These are phyloP conservation scores for Penicillium fimorum DNA, from an alignment of 495 filamentous ascomycete genomes.

Conservation along the genomic window DNA sequence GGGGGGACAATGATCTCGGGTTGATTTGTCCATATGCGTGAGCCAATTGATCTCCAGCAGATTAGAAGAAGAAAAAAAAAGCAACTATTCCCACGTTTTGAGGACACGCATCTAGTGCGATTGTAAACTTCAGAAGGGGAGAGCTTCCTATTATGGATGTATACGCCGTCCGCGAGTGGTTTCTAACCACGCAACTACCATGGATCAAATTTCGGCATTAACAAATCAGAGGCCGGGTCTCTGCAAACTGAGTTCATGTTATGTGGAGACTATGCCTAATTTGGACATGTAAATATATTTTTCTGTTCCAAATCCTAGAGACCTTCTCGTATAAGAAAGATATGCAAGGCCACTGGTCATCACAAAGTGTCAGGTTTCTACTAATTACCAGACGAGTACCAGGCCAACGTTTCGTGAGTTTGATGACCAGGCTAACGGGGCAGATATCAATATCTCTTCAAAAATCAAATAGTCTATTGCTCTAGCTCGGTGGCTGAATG, in stretches of 20 bases:
- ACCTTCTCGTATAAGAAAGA: no score
- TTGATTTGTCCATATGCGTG: neutral
- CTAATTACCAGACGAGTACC: neutral
- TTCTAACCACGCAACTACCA: neutral
- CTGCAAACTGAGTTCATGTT: neutral
- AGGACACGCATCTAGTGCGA: neutral
- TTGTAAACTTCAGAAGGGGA: neutral
- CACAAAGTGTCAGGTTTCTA: neutral
- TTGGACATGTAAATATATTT: no score
- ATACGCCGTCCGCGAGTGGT: neutral
- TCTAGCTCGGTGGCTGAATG: neutral
- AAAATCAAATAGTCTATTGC: neutral
- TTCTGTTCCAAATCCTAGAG: no score
- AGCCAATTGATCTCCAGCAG: no score
- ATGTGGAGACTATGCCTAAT: neutral
- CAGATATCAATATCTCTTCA: neutral
- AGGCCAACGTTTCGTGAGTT: neutral
- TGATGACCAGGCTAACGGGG: neutral
- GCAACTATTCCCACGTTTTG: neutral
- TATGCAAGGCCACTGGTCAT: neutral
- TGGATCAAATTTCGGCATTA: neutral
- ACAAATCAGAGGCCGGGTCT: neutral
- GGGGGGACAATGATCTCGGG: neutral
- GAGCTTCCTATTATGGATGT: neutral
- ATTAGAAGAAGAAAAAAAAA: neutral